A percentile compares a stretch with the other conserved stretches of the same genome.
phyloP scores from a whole-genome alignment of 1,139 yeast genomes.

The Taphrina populina region DNA sequence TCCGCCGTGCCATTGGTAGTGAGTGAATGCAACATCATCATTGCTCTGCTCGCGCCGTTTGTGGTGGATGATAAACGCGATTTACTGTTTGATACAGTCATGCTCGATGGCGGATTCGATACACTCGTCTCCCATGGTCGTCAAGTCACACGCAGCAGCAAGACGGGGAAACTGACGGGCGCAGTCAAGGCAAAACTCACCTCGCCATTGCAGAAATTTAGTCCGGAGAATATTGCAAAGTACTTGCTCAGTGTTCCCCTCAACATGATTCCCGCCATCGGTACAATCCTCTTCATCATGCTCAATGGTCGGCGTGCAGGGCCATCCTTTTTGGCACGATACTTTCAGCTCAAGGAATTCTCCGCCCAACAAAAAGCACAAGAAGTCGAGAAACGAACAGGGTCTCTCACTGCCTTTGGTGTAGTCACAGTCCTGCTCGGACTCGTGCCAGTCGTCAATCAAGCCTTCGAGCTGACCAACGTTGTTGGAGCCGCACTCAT shows the following conservation, averaged over 20 bases:
- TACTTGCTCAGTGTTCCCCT: conserved; percentile 32
- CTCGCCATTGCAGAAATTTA: conserved; percentile 13
- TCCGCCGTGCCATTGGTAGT: conserved; percentile 31
- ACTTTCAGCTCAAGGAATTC: conserved; percentile 18
- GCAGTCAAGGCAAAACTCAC: conserved; percentile 26
- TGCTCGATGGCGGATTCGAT: conserved; percentile 23
- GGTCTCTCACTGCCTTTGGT: conserved; percentile 27
- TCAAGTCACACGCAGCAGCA: not conserved
- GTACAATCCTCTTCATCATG: conserved; percentile 25
- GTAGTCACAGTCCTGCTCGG: conserved; percentile 22
- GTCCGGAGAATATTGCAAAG: conserved; percentile 19
- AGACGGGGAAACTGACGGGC: conserved; percentile 1
- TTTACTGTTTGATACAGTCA: conserved; percentile 24
- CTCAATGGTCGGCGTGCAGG: conserved; percentile 30
- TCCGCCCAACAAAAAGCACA: conserved; percentile 15
- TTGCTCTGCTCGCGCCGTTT: conserved; percentile 8
- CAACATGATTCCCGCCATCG: conserved; percentile 32
- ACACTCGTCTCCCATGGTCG: conserved; percentile 29
- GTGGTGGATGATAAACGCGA: conserved; percentile 13
- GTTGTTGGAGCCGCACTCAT: conserved; percentile 30
- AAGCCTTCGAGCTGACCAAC: conserved; percentile 20
- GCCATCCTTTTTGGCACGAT: conserved; percentile 19
- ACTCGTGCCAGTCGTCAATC: conserved; percentile 28
- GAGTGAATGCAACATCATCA: conserved; percentile 20
- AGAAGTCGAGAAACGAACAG: conserved; percentile 16